Evolutionary conservation across 306 rosid genomes (phyloP).

Genomic region (Cucurbita maxima): DNA sequence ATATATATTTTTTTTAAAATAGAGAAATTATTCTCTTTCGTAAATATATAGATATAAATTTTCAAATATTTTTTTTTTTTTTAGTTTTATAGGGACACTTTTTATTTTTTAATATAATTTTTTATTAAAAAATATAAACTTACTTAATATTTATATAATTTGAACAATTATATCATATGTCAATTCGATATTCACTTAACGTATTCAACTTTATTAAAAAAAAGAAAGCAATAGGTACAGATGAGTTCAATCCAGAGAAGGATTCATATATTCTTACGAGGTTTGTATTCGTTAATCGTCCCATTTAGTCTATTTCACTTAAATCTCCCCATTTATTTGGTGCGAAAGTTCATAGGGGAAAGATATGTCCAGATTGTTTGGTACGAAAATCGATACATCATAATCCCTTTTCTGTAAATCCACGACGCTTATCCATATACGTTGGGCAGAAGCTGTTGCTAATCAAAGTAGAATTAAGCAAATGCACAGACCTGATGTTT

Average conservation of each 20-base stretch:
- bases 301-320: neutral
- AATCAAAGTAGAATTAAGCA: neutral
- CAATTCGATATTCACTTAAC: too few species aligned
- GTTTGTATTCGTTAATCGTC: conserved; percentile 10
- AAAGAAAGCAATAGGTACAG: too few species aligned
- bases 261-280: conserved; percentile 33
- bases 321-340: neutral
- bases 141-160: too few species aligned
- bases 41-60: too few species aligned
- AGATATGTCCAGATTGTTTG: neutral
- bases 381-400: neutral
- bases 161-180: too few species aligned
- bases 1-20: too few species aligned
- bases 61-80: too few species aligned
- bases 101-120: too few species aligned
- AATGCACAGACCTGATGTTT: neutral
- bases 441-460: neutral
- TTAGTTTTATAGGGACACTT: too few species aligned
- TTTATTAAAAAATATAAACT: too few species aligned
- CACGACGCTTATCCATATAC: neutral
- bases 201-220: too few species aligned
- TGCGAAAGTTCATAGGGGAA: neutral
- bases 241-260: conserved; percentile 44
- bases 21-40: too few species aligned
- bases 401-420: neutral